Percentiles rank a stretch among this genome's conserved stretches.
Conservation (phyloP, 2,329 filamentous ascomycete species). For the Ophiostoma himal-ulmi region DNA sequence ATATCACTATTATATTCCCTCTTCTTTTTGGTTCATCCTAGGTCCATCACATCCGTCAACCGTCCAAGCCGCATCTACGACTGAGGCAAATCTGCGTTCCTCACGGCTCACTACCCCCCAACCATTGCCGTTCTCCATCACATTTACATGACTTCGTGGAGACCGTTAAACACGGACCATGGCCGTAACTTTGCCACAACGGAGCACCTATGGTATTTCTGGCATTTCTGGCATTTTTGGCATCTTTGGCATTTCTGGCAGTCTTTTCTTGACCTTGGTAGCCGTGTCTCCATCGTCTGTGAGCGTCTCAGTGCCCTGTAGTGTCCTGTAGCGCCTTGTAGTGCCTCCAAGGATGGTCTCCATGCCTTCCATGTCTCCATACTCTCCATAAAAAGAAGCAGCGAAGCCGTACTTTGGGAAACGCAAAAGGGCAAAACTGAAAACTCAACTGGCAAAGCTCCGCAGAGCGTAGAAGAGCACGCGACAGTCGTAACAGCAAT, state of each 20-base stretch:
- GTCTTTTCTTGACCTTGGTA: not conserved
- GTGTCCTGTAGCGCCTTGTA: not conserved
- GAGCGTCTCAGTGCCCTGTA: not conserved
- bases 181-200: not conserved
- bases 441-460: not conserved
- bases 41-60: not conserved
- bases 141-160: not conserved
- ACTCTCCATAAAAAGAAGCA: slow-evolving; percentile 9
- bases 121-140: not conserved
- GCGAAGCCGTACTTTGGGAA: not conserved
- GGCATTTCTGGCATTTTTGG: not conserved
- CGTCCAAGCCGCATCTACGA: not conserved
- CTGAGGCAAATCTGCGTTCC: not conserved
- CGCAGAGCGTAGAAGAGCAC: not conserved
- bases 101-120: not conserved
- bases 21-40: not conserved
- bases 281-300: not conserved
- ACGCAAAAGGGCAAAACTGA: not conserved
- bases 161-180: not conserved
- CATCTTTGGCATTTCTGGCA: not conserved
- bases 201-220: not conserved
- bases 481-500: not conserved
- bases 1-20: not conserved
- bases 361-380: slow-evolving; percentile 6
- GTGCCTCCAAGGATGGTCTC: not conserved